These are phyloP conservation scores for Fusarium citri DNA, from an alignment of 2,329 filamentous ascomycete genomes.

Conservation along the genomic window DNA sequence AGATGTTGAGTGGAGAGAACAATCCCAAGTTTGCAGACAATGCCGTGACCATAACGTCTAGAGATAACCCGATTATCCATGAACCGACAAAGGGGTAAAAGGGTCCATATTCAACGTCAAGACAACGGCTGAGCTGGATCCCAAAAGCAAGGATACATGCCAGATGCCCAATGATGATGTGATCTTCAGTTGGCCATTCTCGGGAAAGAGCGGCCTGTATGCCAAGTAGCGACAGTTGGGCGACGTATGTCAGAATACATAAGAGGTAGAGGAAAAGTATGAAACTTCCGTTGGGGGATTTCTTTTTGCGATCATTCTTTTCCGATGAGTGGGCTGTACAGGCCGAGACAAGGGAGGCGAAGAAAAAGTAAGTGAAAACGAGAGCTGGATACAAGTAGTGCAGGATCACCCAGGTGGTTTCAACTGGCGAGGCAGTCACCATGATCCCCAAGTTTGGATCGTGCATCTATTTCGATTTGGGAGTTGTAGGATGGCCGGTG, in stretches of 20 bases:
- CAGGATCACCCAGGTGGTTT: slow-evolving; percentile 37
- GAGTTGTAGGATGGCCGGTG: neutral
- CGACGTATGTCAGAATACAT: slow-evolving; percentile 59
- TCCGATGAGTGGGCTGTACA: slow-evolving; percentile 64
- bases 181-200: slow-evolving; percentile 58
- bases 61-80: slow-evolving; percentile 68
- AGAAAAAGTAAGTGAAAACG: slow-evolving; percentile 66
- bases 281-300: slow-evolving; percentile 35
- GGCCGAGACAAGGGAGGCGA: slow-evolving; percentile 66
- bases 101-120: slow-evolving; percentile 61
- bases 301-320: slow-evolving; percentile 28
- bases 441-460: slow-evolving; percentile 14
- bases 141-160: slow-evolving; percentile 74
- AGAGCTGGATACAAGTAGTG: slow-evolving; percentile 51
- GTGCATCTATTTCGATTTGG: slow-evolving; percentile 12
- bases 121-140: slow-evolving; percentile 66
- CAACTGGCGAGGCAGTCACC: slow-evolving; percentile 31
- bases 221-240: slow-evolving; percentile 58
- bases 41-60: slow-evolving; percentile 63
- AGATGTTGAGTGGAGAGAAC: slow-evolving; percentile 15
- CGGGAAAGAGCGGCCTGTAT: slow-evolving; percentile 50
- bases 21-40: slow-evolving; percentile 28
- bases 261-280: slow-evolving; percentile 58
- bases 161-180: slow-evolving; percentile 67
- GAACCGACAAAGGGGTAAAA: slow-evolving; percentile 74